phyloP scores from a whole-genome alignment of 192 early-diverging fungal species.

The Entomortierella beljakovae region DNA sequence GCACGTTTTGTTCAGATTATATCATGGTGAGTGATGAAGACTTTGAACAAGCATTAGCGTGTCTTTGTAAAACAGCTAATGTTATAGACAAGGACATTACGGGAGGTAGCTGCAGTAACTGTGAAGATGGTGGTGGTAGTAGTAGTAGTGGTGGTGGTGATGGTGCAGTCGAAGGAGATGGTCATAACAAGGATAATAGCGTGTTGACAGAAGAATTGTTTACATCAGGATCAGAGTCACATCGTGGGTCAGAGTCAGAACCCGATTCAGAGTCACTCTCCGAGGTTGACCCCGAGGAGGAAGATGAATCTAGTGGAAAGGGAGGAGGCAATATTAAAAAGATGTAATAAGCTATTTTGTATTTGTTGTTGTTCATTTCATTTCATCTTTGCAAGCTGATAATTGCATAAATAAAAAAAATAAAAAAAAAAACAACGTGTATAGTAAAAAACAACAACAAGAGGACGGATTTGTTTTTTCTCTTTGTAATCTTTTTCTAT shows the following conservation, averaged over 20 bases:
- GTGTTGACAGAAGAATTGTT: not conserved
- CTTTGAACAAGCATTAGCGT: conserved; percentile 38
- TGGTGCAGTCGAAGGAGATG: no score
- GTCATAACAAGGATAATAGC: not conserved
- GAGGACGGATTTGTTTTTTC: no score
- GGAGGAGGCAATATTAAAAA: no score
- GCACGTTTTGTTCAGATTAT: conserved; percentile 51
- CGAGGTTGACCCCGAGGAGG: not conserved
- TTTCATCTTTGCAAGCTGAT: conserved; percentile 3
- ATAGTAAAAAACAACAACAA: no score
- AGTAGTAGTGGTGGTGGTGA: no score
- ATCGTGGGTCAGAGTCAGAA: not conserved
- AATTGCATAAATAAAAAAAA: no score
- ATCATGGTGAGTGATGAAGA: conserved; percentile 52
- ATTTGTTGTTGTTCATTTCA: not conserved
- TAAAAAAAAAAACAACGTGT: no score
- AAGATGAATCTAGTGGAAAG: not conserved
- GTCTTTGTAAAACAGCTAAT: conserved; percentile 30
- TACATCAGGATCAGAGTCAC: not conserved
- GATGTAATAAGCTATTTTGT: not conserved
- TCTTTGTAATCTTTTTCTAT: no score
- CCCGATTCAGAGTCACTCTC: conserved; percentile 14
- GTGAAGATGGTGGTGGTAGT: no score
- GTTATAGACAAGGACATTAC: not conserved
- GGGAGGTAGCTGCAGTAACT: no score